Evolutionary conservation across 1,284 basidiomycete genomes (phyloP), one percentile per base, ranked within the genome.

Genomic region (Testicularia cyperi): DNA sequence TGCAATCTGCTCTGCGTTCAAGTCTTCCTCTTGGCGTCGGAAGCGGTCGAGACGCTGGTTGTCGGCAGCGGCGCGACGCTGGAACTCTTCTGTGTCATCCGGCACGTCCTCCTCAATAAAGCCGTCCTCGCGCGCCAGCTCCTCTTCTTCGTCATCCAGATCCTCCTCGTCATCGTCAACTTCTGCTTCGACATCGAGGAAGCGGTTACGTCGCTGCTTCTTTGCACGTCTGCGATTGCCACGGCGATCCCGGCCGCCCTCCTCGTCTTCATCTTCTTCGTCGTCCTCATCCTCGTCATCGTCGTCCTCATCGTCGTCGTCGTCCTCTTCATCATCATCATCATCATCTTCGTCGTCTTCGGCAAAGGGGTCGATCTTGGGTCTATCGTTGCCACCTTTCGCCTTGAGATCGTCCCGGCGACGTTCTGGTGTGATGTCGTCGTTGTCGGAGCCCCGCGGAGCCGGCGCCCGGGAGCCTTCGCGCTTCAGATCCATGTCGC

Each of bases 161-260:
- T 76, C 72, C 43, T 76, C 74, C 33, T 76, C 74, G 29, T 78
- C 92, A 23, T 92, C 90, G 4, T 94, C 79, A 20, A 78, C 74
- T 32, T 92, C 90, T 54, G 91, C 92, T 79, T 95, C 90, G 54
- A 92, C 83, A 85, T 97, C 92, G 70, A 96, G 81, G 85, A 92
- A 97, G 64, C 87, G 86, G 74, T 85, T 88, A 24, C 64, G 60
- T 31, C 52, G 62, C 33, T 60, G 61, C 45, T 66, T 72, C 38
- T 65, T 72, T 30, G 49, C 48, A 13, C 62, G 54, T 28, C 68
- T 46, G 5, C 56, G 46, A 4, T 32, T 35, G 15, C 55, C 64
- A 3, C 60, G 53, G 5, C 48, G 55, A 6, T 48, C 56, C 7
- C 61, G 62, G 10, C 56, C 68, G 1, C 65, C 64, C 7, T 64